Percentiles rank a stretch among this genome's conserved stretches.
Evolutionary conservation across 2,329 filamentous ascomycete genomes (phyloP).

Genomic region (Cercospora nicotianae): DNA sequence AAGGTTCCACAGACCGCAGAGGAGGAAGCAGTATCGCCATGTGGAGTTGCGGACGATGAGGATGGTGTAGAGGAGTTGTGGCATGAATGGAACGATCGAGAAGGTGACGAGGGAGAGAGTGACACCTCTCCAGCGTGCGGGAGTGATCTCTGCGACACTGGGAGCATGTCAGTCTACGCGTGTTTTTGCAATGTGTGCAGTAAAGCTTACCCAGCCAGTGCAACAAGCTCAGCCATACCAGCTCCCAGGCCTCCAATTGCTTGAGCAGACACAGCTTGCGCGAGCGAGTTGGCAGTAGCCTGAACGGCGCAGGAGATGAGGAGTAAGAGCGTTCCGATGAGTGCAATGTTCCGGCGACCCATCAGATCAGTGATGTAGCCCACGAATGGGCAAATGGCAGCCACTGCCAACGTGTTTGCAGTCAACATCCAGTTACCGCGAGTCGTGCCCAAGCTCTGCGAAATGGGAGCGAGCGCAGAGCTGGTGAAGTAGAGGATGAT

Average conservation of each 20-base stretch:
- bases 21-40: constrained; percentile 57
- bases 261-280: constrained; percentile 24
- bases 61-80: constrained; percentile 62
- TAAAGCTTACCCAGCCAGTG: constrained; percentile 25
- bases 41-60: constrained; percentile 50
- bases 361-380: constrained; percentile 29
- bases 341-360: constrained; percentile 24
- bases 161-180: not conserved
- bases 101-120: constrained; percentile 51
- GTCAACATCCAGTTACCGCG: constrained; percentile 30
- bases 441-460: constrained; percentile 20
- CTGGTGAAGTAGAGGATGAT: constrained; percentile 30
- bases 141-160: constrained; percentile 31
- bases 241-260: constrained; percentile 28
- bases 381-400: constrained; percentile 29
- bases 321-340: constrained; percentile 24
- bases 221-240: constrained; percentile 28
- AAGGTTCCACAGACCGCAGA: constrained; percentile 56
- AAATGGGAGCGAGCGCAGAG: constrained; percentile 22
- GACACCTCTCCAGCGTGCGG: constrained; percentile 27
- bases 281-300: constrained; percentile 23
- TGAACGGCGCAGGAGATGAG: constrained; percentile 25
- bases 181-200: not conserved
- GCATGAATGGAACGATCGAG: constrained; percentile 62
- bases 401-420: constrained; percentile 29